Evolutionary conservation across 176 grass and related monocot species (phyloP).

Genomic region (Avena atlantica): DNA sequence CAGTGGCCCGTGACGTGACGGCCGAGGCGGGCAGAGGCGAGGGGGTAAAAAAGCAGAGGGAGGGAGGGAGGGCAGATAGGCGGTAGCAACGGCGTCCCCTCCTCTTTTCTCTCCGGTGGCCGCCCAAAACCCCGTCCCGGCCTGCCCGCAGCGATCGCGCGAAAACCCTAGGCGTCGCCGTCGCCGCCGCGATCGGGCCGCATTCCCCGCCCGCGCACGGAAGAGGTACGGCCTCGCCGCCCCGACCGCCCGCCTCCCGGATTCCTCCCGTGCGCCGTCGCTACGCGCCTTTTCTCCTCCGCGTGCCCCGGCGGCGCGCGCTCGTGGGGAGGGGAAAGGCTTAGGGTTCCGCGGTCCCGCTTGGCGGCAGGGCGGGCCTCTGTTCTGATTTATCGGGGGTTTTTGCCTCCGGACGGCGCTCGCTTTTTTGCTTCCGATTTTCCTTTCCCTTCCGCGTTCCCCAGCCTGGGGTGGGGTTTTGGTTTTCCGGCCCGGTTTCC

Average conservation of each 20-base stretch:
- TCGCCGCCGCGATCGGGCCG: neutral
- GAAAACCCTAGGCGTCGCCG: slow-evolving; percentile 16
- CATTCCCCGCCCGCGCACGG: neutral
- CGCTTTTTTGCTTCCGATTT: neutral
- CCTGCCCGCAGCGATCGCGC: neutral
- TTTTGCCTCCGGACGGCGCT: neutral
- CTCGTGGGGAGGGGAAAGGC: neutral
- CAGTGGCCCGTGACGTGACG: neutral
- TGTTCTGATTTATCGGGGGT: neutral
- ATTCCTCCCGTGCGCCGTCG: neutral
- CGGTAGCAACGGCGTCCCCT: neutral
- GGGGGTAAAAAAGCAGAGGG: too few relatives aligned
- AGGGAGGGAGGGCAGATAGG: neutral
- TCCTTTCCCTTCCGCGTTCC: neutral
- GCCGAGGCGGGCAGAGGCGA: neutral
- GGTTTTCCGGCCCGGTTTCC: neutral
- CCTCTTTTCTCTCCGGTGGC: neutral
- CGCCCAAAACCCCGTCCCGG: neutral
- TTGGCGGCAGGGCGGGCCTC: neutral
- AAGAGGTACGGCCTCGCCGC: neutral
- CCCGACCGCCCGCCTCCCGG: neutral
- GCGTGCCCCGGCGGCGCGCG: neutral
- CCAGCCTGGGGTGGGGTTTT: too few relatives aligned
- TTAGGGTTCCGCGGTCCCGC: neutral
- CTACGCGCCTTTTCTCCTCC: neutral